Evolutionary conservation across 1,284 basidiomycete species (phyloP).

Genomic region (Rhodotorula sp.): DNA sequence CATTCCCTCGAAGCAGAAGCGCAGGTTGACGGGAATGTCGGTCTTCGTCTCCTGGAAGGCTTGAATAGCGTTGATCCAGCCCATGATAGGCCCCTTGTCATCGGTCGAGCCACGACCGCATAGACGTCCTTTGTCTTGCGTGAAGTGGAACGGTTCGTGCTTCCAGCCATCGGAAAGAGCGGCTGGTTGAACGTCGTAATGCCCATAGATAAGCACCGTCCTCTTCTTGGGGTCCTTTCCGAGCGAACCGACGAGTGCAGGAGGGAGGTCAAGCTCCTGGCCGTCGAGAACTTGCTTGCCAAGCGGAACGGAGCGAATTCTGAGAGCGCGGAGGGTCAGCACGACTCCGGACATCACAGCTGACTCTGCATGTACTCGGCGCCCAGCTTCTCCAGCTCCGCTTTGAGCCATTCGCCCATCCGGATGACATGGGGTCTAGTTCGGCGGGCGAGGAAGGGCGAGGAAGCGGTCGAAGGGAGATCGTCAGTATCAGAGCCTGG

Average conservation of each 20-base stretch:
- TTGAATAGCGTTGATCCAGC: constrained; percentile 81
- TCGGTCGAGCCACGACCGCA: constrained; percentile 89
- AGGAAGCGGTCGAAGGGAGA: neutral
- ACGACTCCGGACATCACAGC: neutral
- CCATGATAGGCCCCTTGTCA: constrained; percentile 74
- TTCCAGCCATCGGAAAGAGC: constrained; percentile 49
- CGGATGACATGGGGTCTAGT: constrained; percentile 36
- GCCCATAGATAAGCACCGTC: constrained; percentile 58
- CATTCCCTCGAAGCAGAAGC: constrained; percentile 97
- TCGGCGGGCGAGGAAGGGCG: no score
- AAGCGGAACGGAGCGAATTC: constrained; percentile 68
- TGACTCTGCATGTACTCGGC: constrained; percentile 54
- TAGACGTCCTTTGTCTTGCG: constrained; percentile 65
- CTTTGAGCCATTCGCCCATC: constrained; percentile 78
- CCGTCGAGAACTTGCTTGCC: constrained; percentile 83
- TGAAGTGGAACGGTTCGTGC: constrained; percentile 84
- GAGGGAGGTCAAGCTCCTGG: constrained; percentile 72
- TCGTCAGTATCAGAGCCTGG: constrained; percentile 2
- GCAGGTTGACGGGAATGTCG: constrained; percentile 88
- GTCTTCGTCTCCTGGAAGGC: constrained; percentile 72
- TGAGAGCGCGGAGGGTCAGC: neutral
- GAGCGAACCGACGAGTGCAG: constrained; percentile 71
- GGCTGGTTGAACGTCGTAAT: constrained; percentile 53
- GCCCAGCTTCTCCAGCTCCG: constrained; percentile 69
- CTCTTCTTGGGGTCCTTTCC: constrained; percentile 51